A percentile compares a stretch with the other conserved stretches of the same genome.
Evolutionary conservation across 139 green algal genomes (phyloP).

Genomic region (Ettlia oleoabundans): DNA sequence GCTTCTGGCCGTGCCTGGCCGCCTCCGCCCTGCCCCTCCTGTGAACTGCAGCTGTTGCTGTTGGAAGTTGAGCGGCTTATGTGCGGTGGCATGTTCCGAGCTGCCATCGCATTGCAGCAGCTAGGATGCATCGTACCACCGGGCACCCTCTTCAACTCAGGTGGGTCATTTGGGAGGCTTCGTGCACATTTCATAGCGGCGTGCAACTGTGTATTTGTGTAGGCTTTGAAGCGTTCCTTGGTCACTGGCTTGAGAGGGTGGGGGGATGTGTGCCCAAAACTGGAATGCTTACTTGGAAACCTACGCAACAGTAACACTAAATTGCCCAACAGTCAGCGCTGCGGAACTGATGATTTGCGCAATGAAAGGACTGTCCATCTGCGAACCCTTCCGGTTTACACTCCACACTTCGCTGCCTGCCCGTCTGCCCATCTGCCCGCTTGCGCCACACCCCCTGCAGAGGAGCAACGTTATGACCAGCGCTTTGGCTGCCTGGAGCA

Average conservation of each 20-base stretch:
- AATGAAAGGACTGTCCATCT: too few relatives aligned
- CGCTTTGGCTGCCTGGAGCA: constrained; percentile 66
- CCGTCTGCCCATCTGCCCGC: neutral
- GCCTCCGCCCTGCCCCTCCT: neutral
- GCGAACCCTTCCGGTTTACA: too few relatives aligned
- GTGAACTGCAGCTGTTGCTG: constrained; percentile 26
- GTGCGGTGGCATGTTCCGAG: constrained; percentile 57
- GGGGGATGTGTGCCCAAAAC: too few relatives aligned
- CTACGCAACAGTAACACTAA: neutral
- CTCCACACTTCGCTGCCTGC: neutral
- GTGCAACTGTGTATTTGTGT: too few relatives aligned
- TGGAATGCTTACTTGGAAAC: too few relatives aligned
- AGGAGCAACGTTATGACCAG: constrained; percentile 72
- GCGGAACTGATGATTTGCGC: too few relatives aligned
- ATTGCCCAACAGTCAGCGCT: too few relatives aligned
- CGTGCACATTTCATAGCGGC: too few relatives aligned
- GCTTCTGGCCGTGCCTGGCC: neutral
- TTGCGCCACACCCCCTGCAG: neutral
- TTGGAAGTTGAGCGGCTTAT: constrained; percentile 38
- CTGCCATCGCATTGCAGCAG: constrained; percentile 47
- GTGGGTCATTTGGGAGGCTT: neutral
- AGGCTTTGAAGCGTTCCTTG: too few relatives aligned
- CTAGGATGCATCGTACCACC: constrained; percentile 16
- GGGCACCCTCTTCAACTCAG: constrained; percentile 8
- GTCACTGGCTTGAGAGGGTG: too few relatives aligned